Percentiles rank a stretch among this genome's conserved stretches.
Evolutionary conservation across 192 early-diverging fungal species (phyloP).

Genomic region (Mortierella alpina): DNA sequence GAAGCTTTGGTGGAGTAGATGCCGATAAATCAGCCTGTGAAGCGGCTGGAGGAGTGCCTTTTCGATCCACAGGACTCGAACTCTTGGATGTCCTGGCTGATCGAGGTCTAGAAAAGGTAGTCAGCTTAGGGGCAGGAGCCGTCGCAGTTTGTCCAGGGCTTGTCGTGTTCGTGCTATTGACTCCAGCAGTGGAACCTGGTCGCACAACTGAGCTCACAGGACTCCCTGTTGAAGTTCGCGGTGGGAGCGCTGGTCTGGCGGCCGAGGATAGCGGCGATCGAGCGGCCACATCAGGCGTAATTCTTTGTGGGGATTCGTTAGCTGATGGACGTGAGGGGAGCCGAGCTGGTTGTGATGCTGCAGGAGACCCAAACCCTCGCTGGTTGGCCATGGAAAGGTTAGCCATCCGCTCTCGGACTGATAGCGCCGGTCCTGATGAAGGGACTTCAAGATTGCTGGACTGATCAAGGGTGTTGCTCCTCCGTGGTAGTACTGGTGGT

Average conservation of each 20-base stretch:
- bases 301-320: background rate
- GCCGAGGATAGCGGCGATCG: slow-evolving; percentile 46
- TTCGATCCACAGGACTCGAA: background rate
- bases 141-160: slow-evolving; percentile 14
- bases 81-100: slow-evolving; percentile 54
- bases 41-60: background rate
- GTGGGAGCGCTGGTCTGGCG: slow-evolving; percentile 27
- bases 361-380: background rate
- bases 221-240: slow-evolving; percentile 21
- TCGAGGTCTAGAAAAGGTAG: slow-evolving; percentile 53
- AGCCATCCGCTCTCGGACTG: slow-evolving; percentile 43
- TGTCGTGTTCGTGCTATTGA: slow-evolving; percentile 12
- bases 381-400: slow-evolving; percentile 26
- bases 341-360: slow-evolving; percentile 3
- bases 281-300: background rate
- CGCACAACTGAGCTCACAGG: background rate
- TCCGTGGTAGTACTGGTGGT: slow-evolving; percentile 33
- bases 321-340: slow-evolving; percentile 30
- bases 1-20: slow-evolving; percentile 33
- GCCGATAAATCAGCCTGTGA: background rate
- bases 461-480: slow-evolving; percentile 20
- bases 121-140: slow-evolving; percentile 40
- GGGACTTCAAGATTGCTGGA: background rate
- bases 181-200: background rate
- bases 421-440: slow-evolving; percentile 3